These are phyloP conservation scores for Colletotrichum nymphaeae DNA, from an alignment of 2,329 filamentous ascomycete genomes.

Conservation along the genomic window DNA sequence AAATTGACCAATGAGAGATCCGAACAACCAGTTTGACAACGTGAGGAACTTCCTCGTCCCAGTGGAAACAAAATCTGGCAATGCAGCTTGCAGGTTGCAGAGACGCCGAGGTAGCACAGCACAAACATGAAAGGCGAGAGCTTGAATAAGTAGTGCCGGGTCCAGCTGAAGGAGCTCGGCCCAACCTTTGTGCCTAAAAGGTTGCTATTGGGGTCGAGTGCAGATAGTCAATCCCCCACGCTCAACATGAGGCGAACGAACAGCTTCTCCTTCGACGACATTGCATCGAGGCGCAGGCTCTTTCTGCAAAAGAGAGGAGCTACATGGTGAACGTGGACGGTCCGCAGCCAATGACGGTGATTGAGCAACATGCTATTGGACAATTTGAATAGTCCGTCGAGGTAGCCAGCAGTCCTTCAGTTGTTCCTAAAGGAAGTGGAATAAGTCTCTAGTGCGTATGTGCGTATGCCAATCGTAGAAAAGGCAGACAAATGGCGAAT, in stretches of 20 bases:
- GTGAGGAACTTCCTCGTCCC: neutral
- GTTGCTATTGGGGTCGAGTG: neutral
- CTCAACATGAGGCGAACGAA: slow-evolving; percentile 24
- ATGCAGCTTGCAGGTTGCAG: neutral
- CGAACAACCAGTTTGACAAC: neutral
- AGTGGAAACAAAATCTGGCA: neutral
- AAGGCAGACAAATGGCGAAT: neutral
- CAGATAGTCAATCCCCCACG: neutral
- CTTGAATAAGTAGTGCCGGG: slow-evolving; percentile 12
- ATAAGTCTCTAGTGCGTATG: neutral
- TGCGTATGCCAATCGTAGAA: neutral
- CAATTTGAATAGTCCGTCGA: neutral
- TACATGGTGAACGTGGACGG: slow-evolving; percentile 27
- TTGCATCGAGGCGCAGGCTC: slow-evolving; percentile 22
- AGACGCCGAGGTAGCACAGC: slow-evolving; percentile 1
- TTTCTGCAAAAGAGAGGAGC: slow-evolving; percentile 8
- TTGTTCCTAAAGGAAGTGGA: neutral
- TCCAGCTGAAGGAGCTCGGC: neutral
- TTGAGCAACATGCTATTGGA: slow-evolving; percentile 2
- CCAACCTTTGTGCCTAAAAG: slow-evolving; percentile 4
- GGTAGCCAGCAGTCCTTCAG: no score
- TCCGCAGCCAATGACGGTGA: slow-evolving; percentile 17
- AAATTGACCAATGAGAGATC: neutral
- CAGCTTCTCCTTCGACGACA: slow-evolving; percentile 4
- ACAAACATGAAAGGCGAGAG: neutral